Evolutionary conservation across 2,329 filamentous ascomycete species (phyloP).

Genomic region (Nothophaeocryptopus gaeumannii): DNA sequence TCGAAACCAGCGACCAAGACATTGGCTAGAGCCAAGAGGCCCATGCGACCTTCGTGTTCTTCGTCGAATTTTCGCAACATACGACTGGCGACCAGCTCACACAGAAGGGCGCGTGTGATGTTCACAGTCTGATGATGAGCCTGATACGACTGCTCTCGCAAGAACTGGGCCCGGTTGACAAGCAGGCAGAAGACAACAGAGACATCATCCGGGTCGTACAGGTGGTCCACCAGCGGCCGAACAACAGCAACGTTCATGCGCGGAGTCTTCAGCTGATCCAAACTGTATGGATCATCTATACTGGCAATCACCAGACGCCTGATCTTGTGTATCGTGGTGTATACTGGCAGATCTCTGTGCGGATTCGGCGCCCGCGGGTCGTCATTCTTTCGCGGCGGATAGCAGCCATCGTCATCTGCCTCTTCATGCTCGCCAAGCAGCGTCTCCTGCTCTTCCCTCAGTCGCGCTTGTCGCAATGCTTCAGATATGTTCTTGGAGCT

Average conservation of each 20-base stretch:
- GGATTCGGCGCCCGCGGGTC: constrained; percentile 50
- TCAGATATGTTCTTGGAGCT: constrained; percentile 38
- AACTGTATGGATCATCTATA: constrained; percentile 63
- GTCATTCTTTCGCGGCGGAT: constrained; percentile 38
- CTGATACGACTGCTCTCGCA: constrained; percentile 72
- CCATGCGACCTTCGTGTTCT: constrained; percentile 67
- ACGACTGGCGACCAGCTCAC: constrained; percentile 74
- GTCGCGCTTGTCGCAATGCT: constrained; percentile 40
- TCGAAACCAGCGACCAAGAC: constrained; percentile 81
- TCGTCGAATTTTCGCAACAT: constrained; percentile 77
- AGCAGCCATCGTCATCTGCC: constrained; percentile 47
- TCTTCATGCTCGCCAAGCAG: constrained; percentile 45
- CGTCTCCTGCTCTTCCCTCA: constrained; percentile 49
- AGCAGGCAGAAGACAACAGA: constrained; percentile 82
- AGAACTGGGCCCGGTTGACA: constrained; percentile 76
- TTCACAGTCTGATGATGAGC: constrained; percentile 79
- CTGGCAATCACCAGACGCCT: constrained; percentile 46
- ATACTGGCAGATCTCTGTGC: constrained; percentile 66
- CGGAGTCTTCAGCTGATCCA: constrained; percentile 75
- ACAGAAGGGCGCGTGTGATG: constrained; percentile 71
- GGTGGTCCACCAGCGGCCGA: constrained; percentile 76
- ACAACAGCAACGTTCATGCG: constrained; percentile 79
- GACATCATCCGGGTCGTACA: constrained; percentile 75
- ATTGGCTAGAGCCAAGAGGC: constrained; percentile 71
- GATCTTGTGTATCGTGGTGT: constrained; percentile 69